Conservation (phyloP, 1,284 basidiomycete species). For the Austroboletus novae-zelandiae region DNA sequence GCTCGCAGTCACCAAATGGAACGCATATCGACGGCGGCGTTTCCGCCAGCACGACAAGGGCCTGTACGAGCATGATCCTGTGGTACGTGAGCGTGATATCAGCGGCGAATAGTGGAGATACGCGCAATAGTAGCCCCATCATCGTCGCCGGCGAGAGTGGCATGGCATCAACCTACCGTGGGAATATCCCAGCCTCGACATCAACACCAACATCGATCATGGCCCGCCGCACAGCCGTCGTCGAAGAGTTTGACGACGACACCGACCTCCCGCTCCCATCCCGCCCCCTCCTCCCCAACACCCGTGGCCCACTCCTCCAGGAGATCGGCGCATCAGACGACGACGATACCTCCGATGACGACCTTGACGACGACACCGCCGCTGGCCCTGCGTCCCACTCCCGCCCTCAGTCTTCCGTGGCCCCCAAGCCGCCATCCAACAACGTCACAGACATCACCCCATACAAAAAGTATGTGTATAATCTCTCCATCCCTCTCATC, state of each 20-base stretch:
- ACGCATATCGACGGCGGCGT: constrained; percentile 42
- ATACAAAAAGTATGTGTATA: constrained; percentile 65
- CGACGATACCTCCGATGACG: constrained; percentile 34
- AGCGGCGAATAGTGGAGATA: background rate
- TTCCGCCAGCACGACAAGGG: constrained; percentile 8
- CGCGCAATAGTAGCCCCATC: constrained; percentile 12
- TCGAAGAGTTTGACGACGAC: constrained; percentile 86
- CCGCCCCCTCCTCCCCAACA: constrained; percentile 62
- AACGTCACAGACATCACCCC: constrained; percentile 71
- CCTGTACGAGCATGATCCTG: constrained; percentile 18
- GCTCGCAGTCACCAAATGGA: constrained; percentile 80
- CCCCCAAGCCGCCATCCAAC: constrained; percentile 30
- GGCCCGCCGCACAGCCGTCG: constrained; percentile 60
- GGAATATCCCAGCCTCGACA: constrained; percentile 13
- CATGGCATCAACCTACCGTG: constrained; percentile 27
- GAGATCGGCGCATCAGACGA: constrained; percentile 50
- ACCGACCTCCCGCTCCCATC: constrained; percentile 76
- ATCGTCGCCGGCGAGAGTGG: constrained; percentile 1
- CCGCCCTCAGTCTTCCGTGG: constrained; percentile 29
- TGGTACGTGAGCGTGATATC: background rate
- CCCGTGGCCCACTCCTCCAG: constrained; percentile 72
- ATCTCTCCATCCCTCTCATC: background rate
- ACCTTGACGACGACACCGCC: constrained; percentile 33
- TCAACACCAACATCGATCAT: constrained; percentile 37
- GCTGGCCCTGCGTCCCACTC: constrained; percentile 54